Conservation (phyloP, 2,329 filamentous ascomycete genomes). For the Bimuria novae-zelandiae region DNA sequence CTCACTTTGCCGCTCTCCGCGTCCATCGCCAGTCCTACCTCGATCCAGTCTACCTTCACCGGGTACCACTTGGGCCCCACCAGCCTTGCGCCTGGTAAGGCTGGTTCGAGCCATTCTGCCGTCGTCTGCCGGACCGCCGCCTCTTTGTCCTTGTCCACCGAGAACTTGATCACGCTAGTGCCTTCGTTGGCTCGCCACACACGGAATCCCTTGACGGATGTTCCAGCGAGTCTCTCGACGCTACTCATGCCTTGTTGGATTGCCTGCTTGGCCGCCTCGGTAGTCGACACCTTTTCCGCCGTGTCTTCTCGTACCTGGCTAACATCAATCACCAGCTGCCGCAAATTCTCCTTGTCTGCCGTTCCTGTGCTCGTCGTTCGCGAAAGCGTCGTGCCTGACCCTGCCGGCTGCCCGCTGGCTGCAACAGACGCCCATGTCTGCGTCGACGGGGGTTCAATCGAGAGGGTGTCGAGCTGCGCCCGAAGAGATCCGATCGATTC, state of each 20-base stretch:
- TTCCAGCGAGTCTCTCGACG: slow-evolving; percentile 12
- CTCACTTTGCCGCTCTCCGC: slow-evolving; percentile 14
- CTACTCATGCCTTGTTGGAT: slow-evolving; percentile 16
- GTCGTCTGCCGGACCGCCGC: no score
- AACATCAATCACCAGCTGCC: slow-evolving; percentile 16
- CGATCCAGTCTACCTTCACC: slow-evolving; percentile 20
- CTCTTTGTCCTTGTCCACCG: slow-evolving; percentile 18
- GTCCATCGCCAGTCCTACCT: slow-evolving; percentile 18
- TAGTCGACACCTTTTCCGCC: slow-evolving; percentile 11
- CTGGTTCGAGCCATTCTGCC: no score
- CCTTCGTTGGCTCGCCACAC: slow-evolving; percentile 14
- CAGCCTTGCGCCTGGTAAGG: no score
- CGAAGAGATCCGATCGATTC: slow-evolving; percentile 6
- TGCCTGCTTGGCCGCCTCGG: slow-evolving; percentile 11
- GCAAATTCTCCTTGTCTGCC: slow-evolving; percentile 6
- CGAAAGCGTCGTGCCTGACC: slow-evolving; percentile 2
- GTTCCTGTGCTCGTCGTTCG: slow-evolving; percentile 6
- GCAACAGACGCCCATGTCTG: slow-evolving; percentile 14
- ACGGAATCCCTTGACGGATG: slow-evolving; percentile 11
- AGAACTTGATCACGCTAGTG: slow-evolving; percentile 21
- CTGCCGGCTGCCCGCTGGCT: slow-evolving; percentile 6
- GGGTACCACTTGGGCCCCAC: no score
- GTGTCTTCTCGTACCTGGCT: slow-evolving; percentile 6
- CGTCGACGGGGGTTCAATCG: slow-evolving; percentile 8
- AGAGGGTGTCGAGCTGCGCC: slow-evolving; percentile 13